Evolutionary conservation across 2,329 filamentous ascomycete genomes (phyloP).

Genomic region (Gyromitra esculenta): DNA sequence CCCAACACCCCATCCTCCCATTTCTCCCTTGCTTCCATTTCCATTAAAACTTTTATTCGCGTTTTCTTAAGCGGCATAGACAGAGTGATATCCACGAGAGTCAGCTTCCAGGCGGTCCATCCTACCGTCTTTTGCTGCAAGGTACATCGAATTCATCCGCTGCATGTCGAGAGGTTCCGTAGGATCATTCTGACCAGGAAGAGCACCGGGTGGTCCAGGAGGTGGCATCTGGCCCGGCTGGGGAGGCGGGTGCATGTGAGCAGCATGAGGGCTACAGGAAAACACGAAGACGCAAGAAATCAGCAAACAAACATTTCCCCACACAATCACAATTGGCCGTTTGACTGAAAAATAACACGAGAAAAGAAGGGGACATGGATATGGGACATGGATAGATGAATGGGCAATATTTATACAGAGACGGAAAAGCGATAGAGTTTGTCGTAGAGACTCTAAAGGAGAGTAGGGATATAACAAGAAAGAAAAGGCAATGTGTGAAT

Average conservation of each 20-base stretch:
- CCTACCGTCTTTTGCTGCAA: constrained; percentile 56
- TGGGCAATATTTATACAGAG: constrained; percentile 49
- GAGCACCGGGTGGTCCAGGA: constrained; percentile 57
- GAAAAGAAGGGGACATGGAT: constrained; percentile 41
- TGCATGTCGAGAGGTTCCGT: constrained; percentile 58
- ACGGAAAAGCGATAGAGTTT: constrained; percentile 32
- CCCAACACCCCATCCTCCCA: constrained; percentile 50
- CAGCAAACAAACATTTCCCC: constrained; percentile 55
- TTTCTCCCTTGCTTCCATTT: constrained; percentile 46
- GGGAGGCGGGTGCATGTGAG: constrained; percentile 58
- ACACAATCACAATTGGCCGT: constrained; percentile 46
- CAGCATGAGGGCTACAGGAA: constrained; percentile 58
- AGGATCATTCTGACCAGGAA: constrained; percentile 57
- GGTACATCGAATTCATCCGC: constrained; percentile 59
- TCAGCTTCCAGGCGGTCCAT: constrained; percentile 59
- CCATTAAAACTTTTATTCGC: constrained; percentile 47
- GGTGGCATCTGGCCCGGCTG: constrained; percentile 57
- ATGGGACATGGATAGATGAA: constrained; percentile 35
- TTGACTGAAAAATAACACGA: not conserved
- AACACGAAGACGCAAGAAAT: constrained; percentile 54
- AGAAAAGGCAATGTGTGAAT: constrained; percentile 50
- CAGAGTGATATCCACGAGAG: constrained; percentile 59
- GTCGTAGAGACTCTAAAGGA: constrained; percentile 40
- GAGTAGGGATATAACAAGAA: constrained; percentile 47
- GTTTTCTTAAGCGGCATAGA: constrained; percentile 59